Conservation (phyloP, 129 eudicot genomes). For the Pittosporum tobira region DNA sequence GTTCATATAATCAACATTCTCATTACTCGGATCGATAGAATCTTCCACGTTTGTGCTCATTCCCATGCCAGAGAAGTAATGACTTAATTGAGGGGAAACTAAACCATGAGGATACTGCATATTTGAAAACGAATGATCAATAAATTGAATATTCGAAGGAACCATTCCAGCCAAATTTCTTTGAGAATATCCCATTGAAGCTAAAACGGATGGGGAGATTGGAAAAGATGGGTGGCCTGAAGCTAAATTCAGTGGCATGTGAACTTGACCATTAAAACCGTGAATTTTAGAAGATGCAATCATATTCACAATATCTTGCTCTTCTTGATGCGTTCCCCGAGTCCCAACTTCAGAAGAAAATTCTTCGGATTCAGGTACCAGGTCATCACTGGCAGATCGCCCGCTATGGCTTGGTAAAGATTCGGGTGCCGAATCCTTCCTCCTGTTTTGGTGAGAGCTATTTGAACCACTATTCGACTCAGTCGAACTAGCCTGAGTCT, state of each 20-base stretch:
- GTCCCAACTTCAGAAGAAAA: slow-evolving; percentile 34
- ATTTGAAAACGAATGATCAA: slow-evolving; percentile 50
- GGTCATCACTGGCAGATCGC: slow-evolving; percentile 32
- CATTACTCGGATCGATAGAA: slow-evolving; percentile 31
- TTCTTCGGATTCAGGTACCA: slow-evolving; percentile 42
- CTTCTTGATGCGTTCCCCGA: slow-evolving; percentile 64
- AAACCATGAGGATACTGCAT: slow-evolving; percentile 77
- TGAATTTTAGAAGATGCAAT: slow-evolving; percentile 70
- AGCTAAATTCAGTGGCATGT: slow-evolving; percentile 45
- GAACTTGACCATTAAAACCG: slow-evolving; percentile 58
- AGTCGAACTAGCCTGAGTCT: slow-evolving; percentile 21
- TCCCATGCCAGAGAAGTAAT: slow-evolving; percentile 49
- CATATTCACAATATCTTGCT: slow-evolving; percentile 82
- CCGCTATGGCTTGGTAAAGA: slow-evolving; percentile 28
- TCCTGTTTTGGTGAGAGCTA: slow-evolving; percentile 27
- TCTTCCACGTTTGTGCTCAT: slow-evolving; percentile 38
- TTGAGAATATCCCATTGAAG: slow-evolving; percentile 66
- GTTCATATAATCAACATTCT: slow-evolving; percentile 29
- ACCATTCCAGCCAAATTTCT: slow-evolving; percentile 51
- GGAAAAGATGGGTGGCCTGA: slow-evolving; percentile 60
- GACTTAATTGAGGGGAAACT: slow-evolving; percentile 53
- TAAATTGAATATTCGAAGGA: slow-evolving; percentile 54
- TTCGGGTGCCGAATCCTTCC: slow-evolving; percentile 47
- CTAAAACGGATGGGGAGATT: slow-evolving; percentile 50
- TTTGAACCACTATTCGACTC: slow-evolving; percentile 20